Conservation (phyloP, 2,329 filamentous ascomycete species). For the Fusarium multiceps region DNA sequence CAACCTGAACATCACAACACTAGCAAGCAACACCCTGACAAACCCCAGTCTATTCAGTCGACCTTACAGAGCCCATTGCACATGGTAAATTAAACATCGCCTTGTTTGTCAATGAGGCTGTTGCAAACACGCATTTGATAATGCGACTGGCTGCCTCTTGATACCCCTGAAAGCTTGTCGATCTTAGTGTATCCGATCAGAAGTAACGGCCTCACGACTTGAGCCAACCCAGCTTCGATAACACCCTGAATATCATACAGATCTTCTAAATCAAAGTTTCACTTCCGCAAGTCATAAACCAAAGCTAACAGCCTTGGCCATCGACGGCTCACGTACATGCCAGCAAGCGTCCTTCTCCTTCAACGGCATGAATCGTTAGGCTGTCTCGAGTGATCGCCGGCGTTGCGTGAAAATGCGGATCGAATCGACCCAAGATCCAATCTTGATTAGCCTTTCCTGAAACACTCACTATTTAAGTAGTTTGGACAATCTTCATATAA, state of each 20-base stretch:
- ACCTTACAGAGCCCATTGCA: conserved; percentile 6
- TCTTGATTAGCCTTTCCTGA: conserved; percentile 17
- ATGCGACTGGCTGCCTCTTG: conserved; percentile 28
- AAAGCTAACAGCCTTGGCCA: neutral
- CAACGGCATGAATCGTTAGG: conserved; percentile 7
- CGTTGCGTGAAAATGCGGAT: neutral
- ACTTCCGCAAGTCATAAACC: neutral
- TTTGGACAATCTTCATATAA: conserved; percentile 32
- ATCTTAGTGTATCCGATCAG: neutral
- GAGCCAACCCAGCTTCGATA: neutral
- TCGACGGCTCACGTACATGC: neutral
- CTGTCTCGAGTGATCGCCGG: neutral
- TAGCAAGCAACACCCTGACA: neutral
- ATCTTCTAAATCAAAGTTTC: neutral
- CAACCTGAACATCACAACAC: neutral
- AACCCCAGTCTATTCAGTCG: neutral
- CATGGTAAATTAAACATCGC: conserved; percentile 5
- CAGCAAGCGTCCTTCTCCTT: neutral
- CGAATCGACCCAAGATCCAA: conserved; percentile 12
- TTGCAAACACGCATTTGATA: conserved; percentile 1
- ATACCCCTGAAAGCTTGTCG: conserved; percentile 11
- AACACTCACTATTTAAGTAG: conserved; percentile 12
- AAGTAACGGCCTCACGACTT: neutral
- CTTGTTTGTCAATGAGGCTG: conserved; percentile 19
- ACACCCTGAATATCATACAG: neutral